Conservation (phyloP, 306 rosid species). For the Prunus davidiana region DNA sequence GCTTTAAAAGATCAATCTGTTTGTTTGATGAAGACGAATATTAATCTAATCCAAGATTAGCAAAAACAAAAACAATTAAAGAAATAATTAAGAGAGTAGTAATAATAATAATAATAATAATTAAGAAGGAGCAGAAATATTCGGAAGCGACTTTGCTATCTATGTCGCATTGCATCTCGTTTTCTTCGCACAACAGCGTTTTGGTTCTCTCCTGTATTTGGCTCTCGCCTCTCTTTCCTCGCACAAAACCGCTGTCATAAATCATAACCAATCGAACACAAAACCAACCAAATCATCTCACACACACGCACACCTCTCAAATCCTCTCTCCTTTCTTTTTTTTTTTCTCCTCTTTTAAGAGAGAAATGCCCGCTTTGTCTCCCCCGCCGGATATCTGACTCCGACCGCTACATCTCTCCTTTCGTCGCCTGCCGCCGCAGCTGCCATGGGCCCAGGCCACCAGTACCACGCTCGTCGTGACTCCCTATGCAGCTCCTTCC, state of each 20-base stretch:
- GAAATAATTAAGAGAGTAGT: neutral
- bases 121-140: neutral
- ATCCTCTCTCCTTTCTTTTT: neutral
- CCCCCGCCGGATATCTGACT: conserved; percentile 34
- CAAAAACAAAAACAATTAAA: neutral
- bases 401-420: neutral
- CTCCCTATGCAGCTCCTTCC: conserved; percentile 47
- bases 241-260: conserved; percentile 45
- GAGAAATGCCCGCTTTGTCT: conserved; percentile 35
- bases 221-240: neutral
- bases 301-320: neutral
- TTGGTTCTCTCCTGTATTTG: neutral
- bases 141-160: conserved; percentile 2
- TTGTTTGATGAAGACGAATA: neutral
- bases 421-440: conserved; percentile 18
- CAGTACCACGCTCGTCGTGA: conserved; percentile 62
- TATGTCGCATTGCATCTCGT: conserved; percentile 28
- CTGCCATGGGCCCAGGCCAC: conserved; percentile 56
- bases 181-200: conserved; percentile 32
- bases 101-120: too few species aligned
- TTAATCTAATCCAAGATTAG: neutral
- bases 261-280: conserved; percentile 20
- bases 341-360: conserved; percentile 24
- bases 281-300: too few species aligned
- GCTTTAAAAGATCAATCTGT: neutral